Evolutionary conservation across 2,329 filamentous ascomycete species (phyloP), one percentile per base, ranked within the genome.

Genomic region (Annulohypoxylon truncatum): DNA sequence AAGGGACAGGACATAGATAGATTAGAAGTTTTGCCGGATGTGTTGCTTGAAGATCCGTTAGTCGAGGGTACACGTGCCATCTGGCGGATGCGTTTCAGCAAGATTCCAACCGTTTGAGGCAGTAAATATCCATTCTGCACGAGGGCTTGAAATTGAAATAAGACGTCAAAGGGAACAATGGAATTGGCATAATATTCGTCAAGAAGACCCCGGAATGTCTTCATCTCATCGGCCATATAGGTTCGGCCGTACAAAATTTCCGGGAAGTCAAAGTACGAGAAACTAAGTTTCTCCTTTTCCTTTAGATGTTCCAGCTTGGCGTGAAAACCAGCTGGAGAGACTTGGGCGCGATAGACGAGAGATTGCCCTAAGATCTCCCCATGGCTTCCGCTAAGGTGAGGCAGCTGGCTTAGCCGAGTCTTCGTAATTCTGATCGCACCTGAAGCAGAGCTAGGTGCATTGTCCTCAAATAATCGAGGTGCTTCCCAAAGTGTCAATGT

Each of bases 91-190:
- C 81, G 67, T 0, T 67, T 40, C 3, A 77, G 73, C 1, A 91
- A 78, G 1, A 79, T 68, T 0, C 80, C 48, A 0, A 88, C 85
- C 1, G 79, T 84, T 0, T 73, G 70, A 0, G 91, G 90, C 10
- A 87, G 80, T 1, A 93, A 80, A 58, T 85, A 87, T 20, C 86
- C 87, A 69, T 91, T 91, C 71, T 84, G 82, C 0, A 89, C 87
- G 4, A 94, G 77, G 13, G 83, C 84, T 53, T 90, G 84, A 4
- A 92, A 78, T 69, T 92, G 89, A 71, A 88, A 91, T 4, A 87
- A 80, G 0, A 89, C 72, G 0, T 78, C 74, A 67, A 89, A 92
- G 4, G 85, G 78, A 61, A 87, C 58, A 47, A 76, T 75, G 1
- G 70, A 53, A 13, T 77, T 76, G 2, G 71, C 46, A 20, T 77